phyloP scores from a whole-genome alignment of 2,329 filamentous ascomycete species.

The Penicillium sp. region DNA sequence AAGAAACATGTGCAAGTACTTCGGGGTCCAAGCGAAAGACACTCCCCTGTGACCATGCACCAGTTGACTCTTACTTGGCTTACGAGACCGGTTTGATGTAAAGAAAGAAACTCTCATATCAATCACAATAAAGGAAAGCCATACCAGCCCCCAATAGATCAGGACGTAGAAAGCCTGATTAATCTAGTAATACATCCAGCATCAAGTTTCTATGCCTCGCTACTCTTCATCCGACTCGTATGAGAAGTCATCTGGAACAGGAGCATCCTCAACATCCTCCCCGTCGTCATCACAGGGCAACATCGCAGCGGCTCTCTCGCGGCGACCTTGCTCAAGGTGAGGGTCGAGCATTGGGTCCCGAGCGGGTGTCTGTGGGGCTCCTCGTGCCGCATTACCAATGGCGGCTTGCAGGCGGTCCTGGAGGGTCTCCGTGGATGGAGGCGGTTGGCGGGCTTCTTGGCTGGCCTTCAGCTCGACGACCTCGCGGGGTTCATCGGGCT shows the following conservation, averaged over 20 bases:
- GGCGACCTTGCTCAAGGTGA: too few relatives aligned
- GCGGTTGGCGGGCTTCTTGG: conserved; percentile 58
- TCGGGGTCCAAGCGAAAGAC: too few relatives aligned
- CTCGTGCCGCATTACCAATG: conserved; percentile 31
- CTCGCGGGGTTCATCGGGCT: conserved; percentile 74
- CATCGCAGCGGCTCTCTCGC: conserved; percentile 73
- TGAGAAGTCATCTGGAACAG: conserved; percentile 49
- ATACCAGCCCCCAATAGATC: conserved; percentile 23
- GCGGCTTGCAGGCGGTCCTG: conserved; percentile 47
- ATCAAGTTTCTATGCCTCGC: conserved; percentile 19
- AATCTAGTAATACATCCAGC: conserved; percentile 42
- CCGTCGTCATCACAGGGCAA: conserved; percentile 79
- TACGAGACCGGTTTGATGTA: not conserved
- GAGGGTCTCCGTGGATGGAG: conserved; percentile 44
- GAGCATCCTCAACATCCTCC: conserved; percentile 51
- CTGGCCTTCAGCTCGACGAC: conserved; percentile 91
- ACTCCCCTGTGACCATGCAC: not conserved
- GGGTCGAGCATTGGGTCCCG: conserved; percentile 15
- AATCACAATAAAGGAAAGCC: conserved; percentile 15
- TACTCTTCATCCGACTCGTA: conserved; percentile 48
- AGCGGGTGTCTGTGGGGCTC: conserved; percentile 33
- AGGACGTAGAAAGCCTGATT: conserved; percentile 31
- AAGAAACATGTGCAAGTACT: not conserved
- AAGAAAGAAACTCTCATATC: conserved; percentile 22
- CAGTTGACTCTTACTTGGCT: not conserved